Evolutionary conservation across 2,329 filamentous ascomycete species (phyloP), one percentile per base, ranked within the genome.

Genomic region (Penicillium sp.): DNA sequence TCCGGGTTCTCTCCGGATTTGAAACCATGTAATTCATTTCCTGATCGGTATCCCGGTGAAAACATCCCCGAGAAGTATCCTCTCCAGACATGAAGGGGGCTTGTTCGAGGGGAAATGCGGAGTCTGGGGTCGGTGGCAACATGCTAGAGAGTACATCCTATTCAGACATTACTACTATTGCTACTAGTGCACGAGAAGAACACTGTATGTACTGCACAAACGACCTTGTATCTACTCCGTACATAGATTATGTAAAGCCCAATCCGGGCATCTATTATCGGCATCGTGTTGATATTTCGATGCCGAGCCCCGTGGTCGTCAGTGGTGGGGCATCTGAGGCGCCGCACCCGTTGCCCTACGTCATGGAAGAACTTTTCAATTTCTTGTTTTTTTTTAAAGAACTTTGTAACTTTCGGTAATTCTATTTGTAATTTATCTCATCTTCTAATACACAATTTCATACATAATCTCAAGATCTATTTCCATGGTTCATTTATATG

Each of bases 21-120:
- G 33, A 34, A 23, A 36, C 11, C 31, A 2, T 15, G 40, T 36
- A 52, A 36, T 1, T 56, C 54, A 61, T 62, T 62, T 50, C 63
- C 63, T 41, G 31, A 61, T 66, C 40, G 38, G 61, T 58, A 33
- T 59, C 43, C 56, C 64, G 64, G 64, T 66, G 64, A 64, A 48
- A 44, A 23, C 25, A 46, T 55, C 45, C 39, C 54, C 54, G 34
- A 44, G 25, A 8, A 38, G 3, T 53, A n/a, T 19, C 47, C 50
- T 44, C 47, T 45, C 53, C 41, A 53, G 47, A 49, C 50, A 31
- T 46, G 50, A 44, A 56, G 36, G 46, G 50, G 23, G 34, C 33
- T 16, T 38, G 27, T 29, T 31, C n/a, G 47, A 53, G 59, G 59
- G 61, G 50, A 65, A 61, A 59, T 64, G 61, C 56, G 63, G 61